Conservation (phyloP, 345 rosid species). For the Sonneratia caseolaris region DNA sequence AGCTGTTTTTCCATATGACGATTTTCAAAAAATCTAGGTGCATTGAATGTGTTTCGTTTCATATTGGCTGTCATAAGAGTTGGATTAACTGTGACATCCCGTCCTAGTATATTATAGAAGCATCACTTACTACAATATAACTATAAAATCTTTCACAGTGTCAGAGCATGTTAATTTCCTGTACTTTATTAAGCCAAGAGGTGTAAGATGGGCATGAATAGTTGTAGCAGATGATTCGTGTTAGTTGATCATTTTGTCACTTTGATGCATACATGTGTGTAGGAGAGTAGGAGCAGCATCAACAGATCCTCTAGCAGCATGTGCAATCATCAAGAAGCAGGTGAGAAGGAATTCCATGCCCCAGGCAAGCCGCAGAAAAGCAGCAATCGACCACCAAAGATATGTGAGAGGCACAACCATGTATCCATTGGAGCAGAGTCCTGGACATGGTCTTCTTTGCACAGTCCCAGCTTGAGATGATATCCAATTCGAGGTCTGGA, state of each 20-base stretch:
- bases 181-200: neutral
- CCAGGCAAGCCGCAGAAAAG: conserved; percentile 4
- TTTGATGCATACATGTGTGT: neutral
- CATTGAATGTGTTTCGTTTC: neutral
- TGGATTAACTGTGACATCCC: neutral
- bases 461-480: conserved; percentile 6
- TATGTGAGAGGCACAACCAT: conserved; percentile 14
- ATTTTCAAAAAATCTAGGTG: neutral
- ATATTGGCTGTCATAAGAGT: neutral
- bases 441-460: conserved; percentile 19
- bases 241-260: neutral
- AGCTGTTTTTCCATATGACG: conserved; percentile 1
- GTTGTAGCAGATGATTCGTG: neutral
- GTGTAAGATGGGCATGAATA: neutral
- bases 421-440: conserved; percentile 19
- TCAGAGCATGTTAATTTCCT: neutral
- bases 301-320: conserved; percentile 13
- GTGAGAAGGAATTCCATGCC: conserved; percentile 6
- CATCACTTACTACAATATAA: neutral
- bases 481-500: neutral
- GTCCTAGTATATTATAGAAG: neutral
- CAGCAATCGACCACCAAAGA: conserved; percentile 9
- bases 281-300: conserved; percentile 22
- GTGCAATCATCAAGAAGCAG: conserved; percentile 16
- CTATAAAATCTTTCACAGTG: neutral